Evolutionary conservation across 148 eudicot genomes (phyloP).

Genomic region (Beta vulgaris): DNA sequence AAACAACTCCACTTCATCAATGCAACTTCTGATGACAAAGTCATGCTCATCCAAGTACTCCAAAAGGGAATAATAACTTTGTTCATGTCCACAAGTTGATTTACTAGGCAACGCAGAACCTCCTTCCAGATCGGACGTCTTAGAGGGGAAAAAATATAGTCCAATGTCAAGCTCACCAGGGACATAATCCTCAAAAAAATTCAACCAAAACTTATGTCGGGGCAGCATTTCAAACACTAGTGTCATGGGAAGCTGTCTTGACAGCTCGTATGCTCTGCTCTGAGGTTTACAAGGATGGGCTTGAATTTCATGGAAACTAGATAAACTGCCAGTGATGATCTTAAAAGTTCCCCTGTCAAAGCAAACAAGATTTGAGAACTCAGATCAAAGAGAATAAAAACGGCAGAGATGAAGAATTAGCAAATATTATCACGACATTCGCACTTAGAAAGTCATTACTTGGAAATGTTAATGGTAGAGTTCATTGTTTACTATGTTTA

Average conservation of each 20-base stretch:
- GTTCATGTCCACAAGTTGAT: not conserved
- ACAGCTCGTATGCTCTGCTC: constrained; percentile 38
- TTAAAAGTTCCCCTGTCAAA: constrained; percentile 64
- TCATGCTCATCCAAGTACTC: constrained; percentile 39
- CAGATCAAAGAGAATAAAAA: not conserved
- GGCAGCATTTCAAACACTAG: constrained; percentile 50
- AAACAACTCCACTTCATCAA: constrained; percentile 48
- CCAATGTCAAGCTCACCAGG: constrained; percentile 59
- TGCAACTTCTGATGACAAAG: constrained; percentile 36
- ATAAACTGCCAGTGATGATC: constrained; percentile 19
- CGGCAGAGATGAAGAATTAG: too few relatives aligned
- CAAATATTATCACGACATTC: too few relatives aligned
- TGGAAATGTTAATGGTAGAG: too few relatives aligned
- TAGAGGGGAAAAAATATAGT: constrained; percentile 55
- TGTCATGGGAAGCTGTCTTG: constrained; percentile 46
- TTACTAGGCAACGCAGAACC: not conserved
- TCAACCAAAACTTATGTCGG: constrained; percentile 30
- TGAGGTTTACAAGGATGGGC: constrained; percentile 54
- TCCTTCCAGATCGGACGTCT: constrained; percentile 31
- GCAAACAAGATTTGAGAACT: constrained; percentile 5
- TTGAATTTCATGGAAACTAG: constrained; percentile 32
- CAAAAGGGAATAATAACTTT: constrained; percentile 31
- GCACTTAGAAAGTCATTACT: too few relatives aligned
- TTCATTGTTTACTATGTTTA: too few relatives aligned
- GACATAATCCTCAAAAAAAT: constrained; percentile 39